Evolutionary conservation across 2,329 filamentous ascomycete species (phyloP), one percentile per base, ranked within the genome.

Genomic region (Colletotrichum navitas): DNA sequence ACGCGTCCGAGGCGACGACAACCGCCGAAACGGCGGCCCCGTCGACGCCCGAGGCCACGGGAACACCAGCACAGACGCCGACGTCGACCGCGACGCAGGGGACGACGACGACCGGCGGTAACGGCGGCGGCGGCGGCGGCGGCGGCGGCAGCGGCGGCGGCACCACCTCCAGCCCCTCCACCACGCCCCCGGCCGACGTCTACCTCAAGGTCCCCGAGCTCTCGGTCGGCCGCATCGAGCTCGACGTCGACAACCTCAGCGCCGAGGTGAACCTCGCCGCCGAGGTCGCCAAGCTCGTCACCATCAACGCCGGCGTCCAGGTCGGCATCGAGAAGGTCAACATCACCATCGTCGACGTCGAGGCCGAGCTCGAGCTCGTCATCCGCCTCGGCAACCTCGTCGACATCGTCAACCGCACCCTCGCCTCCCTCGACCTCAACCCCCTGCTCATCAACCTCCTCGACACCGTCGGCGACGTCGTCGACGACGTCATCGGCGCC

Each of bases 181-280:
- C 77, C 71, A 80, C 80, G 16, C 80, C 79, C 4, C 81, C 84
- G 0, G 88, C 88, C 12, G 89, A 91, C 79, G 88, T 91, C 24
- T 82, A 85, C 66, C 84, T 91, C 47, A 85, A 84, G 59, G 85
- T 90, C 1, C 88, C 89, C 0, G 84, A 89, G 73, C 82, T 91
- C 10, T 86, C 85, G 49, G 88, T 91, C 24, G 86, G 86, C 49
- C 82, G 83, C 61, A 91, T 91, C 70, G 88, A 90, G 79, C 81
- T 91, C 4, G 84, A 86, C 58, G 89, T 91, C 3, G 88, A 90
- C 74, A 85, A 89, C 74, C 80, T 90, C 24, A 81, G 83, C 70
- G 89, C 88, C 2, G 86, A 91, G 71, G 82, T 91, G 76, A 90
- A 90, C 76, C 81, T 91, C 2, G 87, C 88, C 60, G 88, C 89